phyloP scores from a whole-genome alignment of 202 grass and related monocot genomes.

The Zizania palustris region DNA sequence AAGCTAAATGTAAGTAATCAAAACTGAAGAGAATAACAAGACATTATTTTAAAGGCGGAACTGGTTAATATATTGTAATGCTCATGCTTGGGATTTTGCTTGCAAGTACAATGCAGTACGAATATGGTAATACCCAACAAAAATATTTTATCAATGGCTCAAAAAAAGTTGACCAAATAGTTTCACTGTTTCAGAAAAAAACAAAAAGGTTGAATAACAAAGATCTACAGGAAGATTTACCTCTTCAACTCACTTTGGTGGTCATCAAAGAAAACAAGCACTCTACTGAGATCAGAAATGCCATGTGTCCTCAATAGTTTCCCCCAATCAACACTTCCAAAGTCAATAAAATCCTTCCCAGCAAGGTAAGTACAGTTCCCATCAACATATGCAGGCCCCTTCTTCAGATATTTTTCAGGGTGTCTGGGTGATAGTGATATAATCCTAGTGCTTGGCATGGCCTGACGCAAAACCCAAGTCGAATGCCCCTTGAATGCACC shows the following conservation, averaged over 20 bases:
- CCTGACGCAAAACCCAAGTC: constrained; percentile 80
- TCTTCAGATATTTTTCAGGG: constrained; percentile 75
- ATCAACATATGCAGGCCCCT: constrained; percentile 86
- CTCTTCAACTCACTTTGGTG: constrained; percentile 91
- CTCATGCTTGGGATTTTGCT: constrained; percentile 7
- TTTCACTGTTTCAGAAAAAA: too few relatives aligned
- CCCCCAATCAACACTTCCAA: constrained; percentile 69
- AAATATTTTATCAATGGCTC: constrained; percentile 3
- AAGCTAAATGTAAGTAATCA: constrained; percentile 21
- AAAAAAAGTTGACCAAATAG: neutral
- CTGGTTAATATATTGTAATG: neutral
- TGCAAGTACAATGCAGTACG: constrained; percentile 4
- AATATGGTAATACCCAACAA: neutral
- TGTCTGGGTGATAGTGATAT: constrained; percentile 78
- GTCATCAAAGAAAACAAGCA: constrained; percentile 89
- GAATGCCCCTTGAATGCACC: constrained; percentile 89
- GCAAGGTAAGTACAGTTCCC: constrained; percentile 83
- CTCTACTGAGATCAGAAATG: constrained; percentile 64
- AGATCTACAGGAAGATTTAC: constrained; percentile 22
- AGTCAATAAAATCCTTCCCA: constrained; percentile 80
- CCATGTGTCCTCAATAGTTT: constrained; percentile 68
- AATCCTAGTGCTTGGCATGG: constrained; percentile 69
- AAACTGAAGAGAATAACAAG: neutral
- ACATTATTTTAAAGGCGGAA: neutral
- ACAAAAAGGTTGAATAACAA: neutral